Evolutionary conservation across 78 protist species (phyloP), one percentile per base, ranked within the genome.

Genomic region (Cavenderia fasciculata): DNA sequence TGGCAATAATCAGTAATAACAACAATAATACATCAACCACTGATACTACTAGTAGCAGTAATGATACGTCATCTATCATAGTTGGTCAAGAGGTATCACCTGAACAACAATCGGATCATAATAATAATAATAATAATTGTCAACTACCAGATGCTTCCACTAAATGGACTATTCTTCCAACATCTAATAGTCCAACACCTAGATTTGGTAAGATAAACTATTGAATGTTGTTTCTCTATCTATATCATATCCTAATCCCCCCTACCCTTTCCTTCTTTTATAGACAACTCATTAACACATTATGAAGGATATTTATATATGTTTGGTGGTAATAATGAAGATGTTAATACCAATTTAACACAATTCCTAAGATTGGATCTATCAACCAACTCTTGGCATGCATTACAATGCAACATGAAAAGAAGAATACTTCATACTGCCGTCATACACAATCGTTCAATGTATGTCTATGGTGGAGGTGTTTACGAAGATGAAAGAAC

Each of bases 391-490:
- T 18, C 63, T 2, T 82, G 90, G 90, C 71, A 56, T 68, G 34
- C 90, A 29, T 56, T 68, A n/a, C 51, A 66, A 18, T 70, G 78
- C 14, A 63, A 43, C 12, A 19, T 59, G 6, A 68, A 33, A n/a
- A 82, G 59, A 33, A 66, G 90, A 57, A 31, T 82, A 14, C 41
- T 82, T 6, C 90, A 82, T 43, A 82, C 62, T 23, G 29, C 70
- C 6, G 63, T 68, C 0, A 11, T 68, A 18, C 59, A 82, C 44
- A 34, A 47, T 7, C 31, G 68, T 56, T 19, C 57, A n/a, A 82
- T 82, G 90, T 82, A 82, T 44, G 47, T 82, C 2, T 82, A 38
- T 36, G 90, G 90, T 41, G 90, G 90, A 21, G 76, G 90, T 47
- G 31, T 65, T 25, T 82, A 82, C 34, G 90, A 82, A 33, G 78